Percentiles rank a stretch among this genome's conserved stretches.
Evolutionary conservation across 257 asterid genomes (phyloP).

Genomic region (Ligustrum vulgare): DNA sequence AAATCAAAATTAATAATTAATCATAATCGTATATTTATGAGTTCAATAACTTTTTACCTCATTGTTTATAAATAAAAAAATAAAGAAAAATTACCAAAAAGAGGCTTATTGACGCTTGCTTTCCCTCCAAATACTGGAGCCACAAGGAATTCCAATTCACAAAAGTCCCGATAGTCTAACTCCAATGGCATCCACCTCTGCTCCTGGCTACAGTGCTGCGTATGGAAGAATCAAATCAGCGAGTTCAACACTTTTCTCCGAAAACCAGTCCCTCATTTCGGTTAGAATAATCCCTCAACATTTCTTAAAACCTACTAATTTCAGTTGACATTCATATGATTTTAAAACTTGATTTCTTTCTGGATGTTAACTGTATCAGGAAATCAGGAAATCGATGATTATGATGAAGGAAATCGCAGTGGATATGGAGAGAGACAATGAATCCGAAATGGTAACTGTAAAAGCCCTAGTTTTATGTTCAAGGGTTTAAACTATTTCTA

Average conservation of each 20-base stretch:
- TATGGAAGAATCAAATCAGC: slow-evolving; percentile 58
- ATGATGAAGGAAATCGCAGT: slow-evolving; percentile 77
- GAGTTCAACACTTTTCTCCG: slow-evolving; percentile 52
- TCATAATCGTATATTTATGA: no score
- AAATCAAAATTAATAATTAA: no score
- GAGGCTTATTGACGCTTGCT: background rate
- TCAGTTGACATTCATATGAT: background rate
- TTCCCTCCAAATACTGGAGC: slow-evolving; percentile 35
- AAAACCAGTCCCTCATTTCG: slow-evolving; percentile 60
- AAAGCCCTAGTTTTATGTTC: slow-evolving; percentile 40
- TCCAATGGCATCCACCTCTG: slow-evolving; percentile 84
- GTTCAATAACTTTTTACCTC: no score
- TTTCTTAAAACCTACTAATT: slow-evolving; percentile 7
- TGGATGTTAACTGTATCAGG: slow-evolving; percentile 42
- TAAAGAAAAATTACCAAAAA: no score
- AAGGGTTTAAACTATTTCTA: background rate
- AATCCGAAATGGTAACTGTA: slow-evolving; percentile 53
- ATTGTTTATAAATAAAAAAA: no score
- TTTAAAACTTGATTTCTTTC: background rate
- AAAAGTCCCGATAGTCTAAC: background rate
- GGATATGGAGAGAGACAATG: slow-evolving; percentile 65
- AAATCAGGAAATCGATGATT: slow-evolving; percentile 58
- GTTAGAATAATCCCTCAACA: slow-evolving; percentile 39
- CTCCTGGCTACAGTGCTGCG: slow-evolving; percentile 46
- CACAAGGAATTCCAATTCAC: slow-evolving; percentile 3